phyloP scores from a whole-genome alignment of 2,329 filamentous ascomycete species.

The Botrytis deweyae region DNA sequence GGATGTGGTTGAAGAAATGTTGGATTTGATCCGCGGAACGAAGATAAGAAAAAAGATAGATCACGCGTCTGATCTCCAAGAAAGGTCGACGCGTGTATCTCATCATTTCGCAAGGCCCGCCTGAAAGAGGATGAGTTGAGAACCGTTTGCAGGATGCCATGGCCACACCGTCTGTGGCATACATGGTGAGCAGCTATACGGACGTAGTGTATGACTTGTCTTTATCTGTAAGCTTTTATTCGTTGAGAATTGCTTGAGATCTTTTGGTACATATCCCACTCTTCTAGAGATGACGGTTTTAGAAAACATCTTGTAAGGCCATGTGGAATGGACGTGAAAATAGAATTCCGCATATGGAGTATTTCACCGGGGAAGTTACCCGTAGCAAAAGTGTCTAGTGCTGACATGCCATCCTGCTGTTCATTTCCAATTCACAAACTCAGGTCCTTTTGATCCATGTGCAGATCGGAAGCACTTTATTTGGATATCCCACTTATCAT shows the following conservation, averaged over 20 bases:
- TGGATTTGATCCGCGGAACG: background rate
- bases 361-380: background rate
- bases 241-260: background rate
- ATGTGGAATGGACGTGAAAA: background rate
- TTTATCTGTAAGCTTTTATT: background rate
- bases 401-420: background rate
- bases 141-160: background rate
- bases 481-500: background rate
- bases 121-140: background rate
- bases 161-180: background rate
- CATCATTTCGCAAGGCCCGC: too few species aligned
- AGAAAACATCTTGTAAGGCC: background rate
- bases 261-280: background rate
- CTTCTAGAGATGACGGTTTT: background rate
- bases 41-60: background rate
- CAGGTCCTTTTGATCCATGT: background rate
- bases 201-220: background rate
- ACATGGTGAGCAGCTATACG: background rate
- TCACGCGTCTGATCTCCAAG: background rate
- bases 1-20: background rate
- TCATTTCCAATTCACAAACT: background rate
- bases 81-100: background rate
- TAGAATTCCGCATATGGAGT: background rate
- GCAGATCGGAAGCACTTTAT: background rate
- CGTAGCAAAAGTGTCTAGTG: background rate